Conservation (phyloP, 2,329 filamentous ascomycete genomes). For the Scleromitrula shiraiana region DNA sequence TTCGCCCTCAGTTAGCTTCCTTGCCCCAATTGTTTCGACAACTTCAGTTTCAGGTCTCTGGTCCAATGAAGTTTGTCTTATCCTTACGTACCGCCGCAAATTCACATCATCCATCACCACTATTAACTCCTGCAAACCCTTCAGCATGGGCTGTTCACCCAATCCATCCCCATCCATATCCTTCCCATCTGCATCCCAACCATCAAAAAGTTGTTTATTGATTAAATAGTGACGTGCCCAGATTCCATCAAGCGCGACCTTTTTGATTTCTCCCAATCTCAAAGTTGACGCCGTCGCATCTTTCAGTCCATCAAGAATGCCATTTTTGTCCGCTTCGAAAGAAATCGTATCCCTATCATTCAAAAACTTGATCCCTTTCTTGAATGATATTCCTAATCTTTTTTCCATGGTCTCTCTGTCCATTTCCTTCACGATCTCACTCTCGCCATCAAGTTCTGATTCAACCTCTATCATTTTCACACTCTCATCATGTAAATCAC, state of each 20-base stretch:
- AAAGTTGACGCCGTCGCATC: background rate
- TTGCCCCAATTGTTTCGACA: background rate
- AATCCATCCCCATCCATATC: background rate
- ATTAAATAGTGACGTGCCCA: background rate
- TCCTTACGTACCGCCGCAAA: too few relatives aligned
- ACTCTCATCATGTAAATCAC: background rate
- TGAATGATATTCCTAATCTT: background rate
- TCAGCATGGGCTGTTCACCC: background rate
- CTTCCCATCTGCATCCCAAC: background rate
- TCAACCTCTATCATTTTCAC: background rate
- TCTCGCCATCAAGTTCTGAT: background rate
- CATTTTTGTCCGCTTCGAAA: background rate
- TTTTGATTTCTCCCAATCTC: background rate
- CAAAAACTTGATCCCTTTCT: constrained; percentile 1
- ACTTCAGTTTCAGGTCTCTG: background rate
- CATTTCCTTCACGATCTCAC: background rate
- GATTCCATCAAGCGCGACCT: background rate
- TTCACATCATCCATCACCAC: background rate
- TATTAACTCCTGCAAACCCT: background rate
- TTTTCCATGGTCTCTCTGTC: background rate
- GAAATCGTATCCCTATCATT: background rate
- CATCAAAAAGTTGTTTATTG: constrained; percentile 1
- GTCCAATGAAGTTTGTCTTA: too few relatives aligned
- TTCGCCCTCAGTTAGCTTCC: background rate
- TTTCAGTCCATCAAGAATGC: background rate